Evolutionary conservation across 345 rosid genomes (phyloP).

Genomic region (Atalantia buxifolia): DNA sequence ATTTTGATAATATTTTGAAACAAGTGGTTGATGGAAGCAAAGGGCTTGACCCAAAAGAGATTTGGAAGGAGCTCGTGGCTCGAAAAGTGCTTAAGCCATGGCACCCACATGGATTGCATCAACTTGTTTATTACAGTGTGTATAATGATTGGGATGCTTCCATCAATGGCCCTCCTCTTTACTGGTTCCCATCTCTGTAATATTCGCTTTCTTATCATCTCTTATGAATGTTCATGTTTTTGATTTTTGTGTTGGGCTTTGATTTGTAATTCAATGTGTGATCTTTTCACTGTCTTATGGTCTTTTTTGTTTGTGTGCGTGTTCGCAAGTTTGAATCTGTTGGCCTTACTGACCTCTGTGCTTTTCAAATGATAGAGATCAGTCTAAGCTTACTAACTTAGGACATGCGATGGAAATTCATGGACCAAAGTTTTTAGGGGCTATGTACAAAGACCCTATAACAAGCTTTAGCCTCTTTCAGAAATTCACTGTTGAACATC

Average conservation of each 20-base stretch:
- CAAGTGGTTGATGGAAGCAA: conserved; percentile 21
- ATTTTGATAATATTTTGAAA: conserved; percentile 28
- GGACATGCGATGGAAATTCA: conserved; percentile 67
- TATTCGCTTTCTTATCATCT: neutral
- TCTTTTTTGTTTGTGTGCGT: conserved; percentile 10
- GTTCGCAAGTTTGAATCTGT: conserved; percentile 23
- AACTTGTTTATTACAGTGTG: conserved; percentile 63
- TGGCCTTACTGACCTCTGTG: neutral
- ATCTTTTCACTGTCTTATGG: too few relatives aligned
- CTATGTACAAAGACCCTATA: conserved; percentile 67
- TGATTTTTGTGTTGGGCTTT: too few relatives aligned
- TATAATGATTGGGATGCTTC: conserved; percentile 67
- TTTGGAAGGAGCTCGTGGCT: conserved; percentile 57
- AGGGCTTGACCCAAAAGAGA: conserved; percentile 43
- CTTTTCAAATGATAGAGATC: conserved; percentile 31
- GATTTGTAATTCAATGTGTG: too few relatives aligned
- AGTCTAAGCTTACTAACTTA: conserved; percentile 57
- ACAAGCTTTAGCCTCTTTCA: conserved; percentile 58
- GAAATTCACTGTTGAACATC: conserved; percentile 56
- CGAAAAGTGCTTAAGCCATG: conserved; percentile 52
- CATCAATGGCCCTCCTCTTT: conserved; percentile 67
- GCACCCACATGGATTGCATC: conserved; percentile 70
- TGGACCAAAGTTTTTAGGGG: conserved; percentile 64
- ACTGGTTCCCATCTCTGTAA: conserved; percentile 85
- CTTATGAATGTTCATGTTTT: too few relatives aligned